phyloP scores from a whole-genome alignment of 1,139 yeast species.

The Blastobotrys proliferans region DNA sequence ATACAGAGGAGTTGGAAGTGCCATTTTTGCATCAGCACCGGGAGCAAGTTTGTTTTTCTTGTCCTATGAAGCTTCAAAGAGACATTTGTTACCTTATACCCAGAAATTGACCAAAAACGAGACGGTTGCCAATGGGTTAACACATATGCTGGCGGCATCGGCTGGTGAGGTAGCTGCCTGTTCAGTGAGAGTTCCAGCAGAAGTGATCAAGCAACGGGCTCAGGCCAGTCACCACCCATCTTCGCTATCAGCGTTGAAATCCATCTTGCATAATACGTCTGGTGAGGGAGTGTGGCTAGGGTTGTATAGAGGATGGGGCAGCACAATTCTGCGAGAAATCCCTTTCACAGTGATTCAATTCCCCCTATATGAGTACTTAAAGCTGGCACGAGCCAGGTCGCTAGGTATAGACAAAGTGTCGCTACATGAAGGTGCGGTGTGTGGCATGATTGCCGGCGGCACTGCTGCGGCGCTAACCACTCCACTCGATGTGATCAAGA shows the following conservation, averaged over 20 bases:
- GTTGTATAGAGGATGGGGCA: conserved; percentile 86
- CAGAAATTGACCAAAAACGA: conserved; percentile 29
- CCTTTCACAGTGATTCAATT: conserved; percentile 95
- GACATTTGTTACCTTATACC: conserved; percentile 45
- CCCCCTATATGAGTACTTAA: conserved; percentile 84
- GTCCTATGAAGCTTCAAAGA: conserved; percentile 78
- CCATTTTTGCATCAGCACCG: conserved; percentile 94
- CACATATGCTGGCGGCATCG: conserved; percentile 85
- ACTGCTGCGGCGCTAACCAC: conserved; percentile 92
- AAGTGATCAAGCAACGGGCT: conserved; percentile 90
- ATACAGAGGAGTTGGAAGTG: conserved; percentile 88
- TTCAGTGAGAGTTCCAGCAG: conserved; percentile 91
- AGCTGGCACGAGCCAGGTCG: conserved; percentile 48
- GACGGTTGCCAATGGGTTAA: conserved; percentile 38
- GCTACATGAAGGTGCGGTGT: conserved; percentile 78
- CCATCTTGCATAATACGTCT: conserved; percentile 52
- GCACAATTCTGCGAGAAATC: conserved; percentile 89
- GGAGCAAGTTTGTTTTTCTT: conserved; percentile 83
- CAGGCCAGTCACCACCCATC: conserved; percentile 65
- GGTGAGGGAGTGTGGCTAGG: conserved; percentile 81
- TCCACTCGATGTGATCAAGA: conserved; percentile 88
- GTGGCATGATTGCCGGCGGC: conserved; percentile 95
- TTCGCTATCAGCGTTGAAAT: conserved; percentile 62
- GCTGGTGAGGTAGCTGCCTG: conserved; percentile 93
- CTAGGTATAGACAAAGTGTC: conserved; percentile 42